Conservation (phyloP, 768 basidiomycete genomes). For the Termitomyces sp. region DNA sequence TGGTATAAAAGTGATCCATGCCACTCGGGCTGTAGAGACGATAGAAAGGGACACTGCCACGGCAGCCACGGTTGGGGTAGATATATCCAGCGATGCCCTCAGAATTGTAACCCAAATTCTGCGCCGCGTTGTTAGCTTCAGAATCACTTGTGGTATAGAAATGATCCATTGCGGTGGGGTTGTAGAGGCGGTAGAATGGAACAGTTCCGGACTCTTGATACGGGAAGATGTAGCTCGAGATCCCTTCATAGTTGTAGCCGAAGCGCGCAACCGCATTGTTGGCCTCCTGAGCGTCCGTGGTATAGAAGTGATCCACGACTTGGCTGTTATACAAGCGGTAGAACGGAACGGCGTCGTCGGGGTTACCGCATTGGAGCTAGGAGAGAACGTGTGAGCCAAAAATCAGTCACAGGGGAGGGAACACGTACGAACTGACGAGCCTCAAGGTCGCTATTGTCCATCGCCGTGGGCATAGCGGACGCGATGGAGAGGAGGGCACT, state of each 20-base stretch:
- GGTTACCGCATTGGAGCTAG: neutral
- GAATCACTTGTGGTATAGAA: constrained; percentile 17
- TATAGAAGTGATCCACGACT: constrained; percentile 13
- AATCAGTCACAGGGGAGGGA: neutral
- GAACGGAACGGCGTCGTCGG: neutral
- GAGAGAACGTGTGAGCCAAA: neutral
- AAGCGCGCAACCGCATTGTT: constrained; percentile 1
- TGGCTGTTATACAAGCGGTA: neutral
- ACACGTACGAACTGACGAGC: neutral
- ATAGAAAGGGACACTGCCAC: constrained; percentile 14
- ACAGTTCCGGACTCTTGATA: constrained; percentile 8
- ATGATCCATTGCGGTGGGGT: constrained; percentile 9
- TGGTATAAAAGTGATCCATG: constrained; percentile 21
- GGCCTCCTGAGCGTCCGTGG: constrained; percentile 5
- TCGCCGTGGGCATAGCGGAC: neutral
- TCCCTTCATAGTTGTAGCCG: constrained; percentile 7
- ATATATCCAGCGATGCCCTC: constrained; percentile 18
- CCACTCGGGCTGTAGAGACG: constrained; percentile 12
- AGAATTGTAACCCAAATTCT: constrained; percentile 8
- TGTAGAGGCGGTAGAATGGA: constrained; percentile 19
- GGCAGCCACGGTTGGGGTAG: constrained; percentile 4
- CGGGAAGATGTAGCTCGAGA: constrained; percentile 10
- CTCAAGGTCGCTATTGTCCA: neutral
- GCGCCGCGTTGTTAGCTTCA: constrained; percentile 10
- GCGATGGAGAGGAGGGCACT: neutral